phyloP scores from a whole-genome alignment of 495 filamentous ascomycete species.

The Cercophora sp. region DNA sequence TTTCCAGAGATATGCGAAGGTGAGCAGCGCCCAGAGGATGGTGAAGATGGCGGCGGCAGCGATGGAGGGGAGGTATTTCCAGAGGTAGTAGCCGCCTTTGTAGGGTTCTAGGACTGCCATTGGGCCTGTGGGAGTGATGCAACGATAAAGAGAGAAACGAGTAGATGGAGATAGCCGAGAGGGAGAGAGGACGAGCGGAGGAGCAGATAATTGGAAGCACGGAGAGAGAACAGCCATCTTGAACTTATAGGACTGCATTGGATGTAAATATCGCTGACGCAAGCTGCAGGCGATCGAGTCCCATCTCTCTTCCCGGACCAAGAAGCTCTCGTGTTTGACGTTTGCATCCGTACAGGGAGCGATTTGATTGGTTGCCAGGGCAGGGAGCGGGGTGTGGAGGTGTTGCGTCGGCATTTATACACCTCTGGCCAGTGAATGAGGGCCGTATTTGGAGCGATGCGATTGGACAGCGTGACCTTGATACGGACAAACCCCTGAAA shows the following conservation, averaged over 20 bases:
- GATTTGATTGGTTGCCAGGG: not conserved
- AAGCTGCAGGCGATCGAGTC: not conserved
- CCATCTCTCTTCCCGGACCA: not conserved
- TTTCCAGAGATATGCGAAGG: constrained; percentile 43
- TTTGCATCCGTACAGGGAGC: not conserved
- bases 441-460: not conserved
- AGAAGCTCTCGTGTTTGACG: not conserved
- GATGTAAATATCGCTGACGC: too few species aligned
- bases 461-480: not conserved
- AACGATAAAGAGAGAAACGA: not conserved
- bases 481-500: not conserved
- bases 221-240: not conserved
- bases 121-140: not conserved
- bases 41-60: constrained; percentile 49
- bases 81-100: constrained; percentile 34
- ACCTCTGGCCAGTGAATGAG: not conserved
- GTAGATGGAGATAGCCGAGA: not conserved
- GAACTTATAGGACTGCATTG: not conserved
- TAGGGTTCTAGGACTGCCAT: constrained; percentile 21
- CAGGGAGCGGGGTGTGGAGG: not conserved
- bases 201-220: not conserved
- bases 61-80: constrained; percentile 50
- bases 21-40: constrained; percentile 43
- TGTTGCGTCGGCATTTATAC: not conserved
- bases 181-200: not conserved